phyloP scores from a whole-genome alignment of 257 asterid species.

The Primulina eburnea region DNA sequence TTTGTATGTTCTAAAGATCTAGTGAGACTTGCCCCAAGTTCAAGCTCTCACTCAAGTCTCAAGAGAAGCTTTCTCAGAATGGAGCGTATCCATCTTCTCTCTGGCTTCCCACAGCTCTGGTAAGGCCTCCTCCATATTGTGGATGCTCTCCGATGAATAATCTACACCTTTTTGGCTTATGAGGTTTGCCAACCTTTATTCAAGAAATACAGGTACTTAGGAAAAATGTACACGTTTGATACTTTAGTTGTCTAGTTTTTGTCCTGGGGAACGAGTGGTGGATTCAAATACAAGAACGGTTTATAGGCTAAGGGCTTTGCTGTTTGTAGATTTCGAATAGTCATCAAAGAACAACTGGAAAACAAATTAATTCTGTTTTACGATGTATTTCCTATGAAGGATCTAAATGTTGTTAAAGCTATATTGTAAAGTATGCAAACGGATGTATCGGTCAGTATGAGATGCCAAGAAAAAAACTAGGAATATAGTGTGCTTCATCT shows the following conservation, averaged over 20 bases:
- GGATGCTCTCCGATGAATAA: constrained; percentile 78
- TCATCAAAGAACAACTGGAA: constrained; percentile 84
- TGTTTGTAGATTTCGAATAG: constrained; percentile 67
- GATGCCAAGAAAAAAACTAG: constrained; percentile 1
- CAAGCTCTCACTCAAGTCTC: constrained; percentile 63
- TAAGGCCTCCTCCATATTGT: constrained; percentile 80
- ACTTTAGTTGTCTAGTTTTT: neutral
- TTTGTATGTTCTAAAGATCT: too few species aligned
- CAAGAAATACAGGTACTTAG: constrained; percentile 11
- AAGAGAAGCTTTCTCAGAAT: constrained; percentile 46
- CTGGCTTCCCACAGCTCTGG: constrained; percentile 82
- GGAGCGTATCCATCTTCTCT: constrained; percentile 38
- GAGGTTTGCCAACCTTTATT: constrained; percentile 68
- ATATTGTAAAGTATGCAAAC: neutral
- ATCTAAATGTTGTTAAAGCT: neutral
- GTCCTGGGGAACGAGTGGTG: neutral
- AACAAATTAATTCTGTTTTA: neutral
- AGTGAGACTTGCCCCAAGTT: constrained; percentile 32
- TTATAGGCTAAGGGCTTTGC: constrained; percentile 57
- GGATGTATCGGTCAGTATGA: neutral
- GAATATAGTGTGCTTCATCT: neutral
- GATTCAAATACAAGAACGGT: constrained; percentile 63
- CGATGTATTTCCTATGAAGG: neutral
- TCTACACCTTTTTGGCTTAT: constrained; percentile 55
- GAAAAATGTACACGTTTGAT: neutral